Percentiles rank a stretch among this genome's conserved stretches.
These are phyloP conservation scores for Ceratocystis colombiana DNA, from an alignment of 2,329 filamentous ascomycete species.

Conservation along the genomic window DNA sequence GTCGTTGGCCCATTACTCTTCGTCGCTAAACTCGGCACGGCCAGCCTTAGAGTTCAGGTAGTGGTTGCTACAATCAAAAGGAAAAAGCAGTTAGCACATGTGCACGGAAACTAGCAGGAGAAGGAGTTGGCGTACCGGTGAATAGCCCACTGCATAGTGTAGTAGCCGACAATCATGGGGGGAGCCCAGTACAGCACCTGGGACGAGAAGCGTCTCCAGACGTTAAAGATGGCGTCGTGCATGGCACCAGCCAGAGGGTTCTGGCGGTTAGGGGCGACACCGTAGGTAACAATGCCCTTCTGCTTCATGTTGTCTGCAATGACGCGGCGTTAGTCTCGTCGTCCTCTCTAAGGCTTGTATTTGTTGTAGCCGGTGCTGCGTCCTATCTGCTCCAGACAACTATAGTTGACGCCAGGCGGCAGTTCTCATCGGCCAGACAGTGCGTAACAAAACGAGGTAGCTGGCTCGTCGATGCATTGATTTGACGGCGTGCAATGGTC, in stretches of 20 bases:
- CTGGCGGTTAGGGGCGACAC: slow-evolving; percentile 78
- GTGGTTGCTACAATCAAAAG: slow-evolving; percentile 51
- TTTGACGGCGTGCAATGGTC: neutral
- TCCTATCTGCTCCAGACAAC: neutral
- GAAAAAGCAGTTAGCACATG: slow-evolving; percentile 3
- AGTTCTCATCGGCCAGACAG: neutral
- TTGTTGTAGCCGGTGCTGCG: neutral
- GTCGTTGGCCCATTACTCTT: slow-evolving; percentile 28
- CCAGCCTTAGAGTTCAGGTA: slow-evolving; percentile 73
- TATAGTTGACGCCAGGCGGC: neutral
- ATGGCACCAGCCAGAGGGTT: slow-evolving; percentile 68
- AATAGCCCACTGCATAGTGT: slow-evolving; percentile 78
- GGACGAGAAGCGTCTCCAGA: slow-evolving; percentile 70
- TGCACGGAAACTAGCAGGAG: neutral
- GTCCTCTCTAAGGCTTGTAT: neutral
- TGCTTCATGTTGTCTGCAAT: slow-evolving; percentile 37
- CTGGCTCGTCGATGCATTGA: neutral
- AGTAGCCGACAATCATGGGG: slow-evolving; percentile 68
- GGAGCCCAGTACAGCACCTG: slow-evolving; percentile 87
- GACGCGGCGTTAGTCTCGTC: neutral
- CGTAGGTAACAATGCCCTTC: slow-evolving; percentile 59
- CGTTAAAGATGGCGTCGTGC: slow-evolving; percentile 88
- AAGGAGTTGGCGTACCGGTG: slow-evolving; percentile 59
- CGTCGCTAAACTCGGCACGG: slow-evolving; percentile 43
- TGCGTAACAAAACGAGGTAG: neutral